Percentiles rank a stretch among this genome's conserved stretches.
Evolutionary conservation across 2,329 filamentous ascomycete species (phyloP).

Genomic region (Alternaria alternata): DNA sequence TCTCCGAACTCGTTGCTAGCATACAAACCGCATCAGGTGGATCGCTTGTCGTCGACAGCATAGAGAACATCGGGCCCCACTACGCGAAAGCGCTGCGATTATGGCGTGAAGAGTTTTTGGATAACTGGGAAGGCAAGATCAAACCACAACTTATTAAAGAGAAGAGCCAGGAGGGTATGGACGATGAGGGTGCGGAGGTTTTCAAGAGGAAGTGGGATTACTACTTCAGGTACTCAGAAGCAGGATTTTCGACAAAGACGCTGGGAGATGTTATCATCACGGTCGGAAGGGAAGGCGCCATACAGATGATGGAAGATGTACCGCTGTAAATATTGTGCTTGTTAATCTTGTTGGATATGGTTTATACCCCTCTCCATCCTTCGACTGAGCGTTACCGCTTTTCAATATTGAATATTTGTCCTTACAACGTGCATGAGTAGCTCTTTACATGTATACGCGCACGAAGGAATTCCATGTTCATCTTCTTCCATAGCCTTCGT

Average conservation of each 20-base stretch:
- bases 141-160: slow-evolving; percentile 66
- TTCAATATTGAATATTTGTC: background rate
- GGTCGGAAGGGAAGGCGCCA: slow-evolving; percentile 69
- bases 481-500: slow-evolving; percentile 25
- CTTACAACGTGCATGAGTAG: background rate
- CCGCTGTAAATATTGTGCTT: slow-evolving; percentile 58
- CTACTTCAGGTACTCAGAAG: slow-evolving; percentile 79
- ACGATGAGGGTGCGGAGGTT: slow-evolving; percentile 70
- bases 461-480: background rate
- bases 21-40: slow-evolving; percentile 69
- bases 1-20: slow-evolving; percentile 70
- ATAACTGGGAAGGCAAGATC: slow-evolving; percentile 68
- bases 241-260: slow-evolving; percentile 75
- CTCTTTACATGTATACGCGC: background rate
- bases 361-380: background rate
- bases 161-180: slow-evolving; percentile 66
- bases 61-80: slow-evolving; percentile 78
- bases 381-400: background rate
- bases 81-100: slow-evolving; percentile 73
- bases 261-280: slow-evolving; percentile 77
- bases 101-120: slow-evolving; percentile 72
- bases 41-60: slow-evolving; percentile 69
- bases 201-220: slow-evolving; percentile 80
- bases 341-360: background rate
- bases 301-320: slow-evolving; percentile 75